A percentile compares a stretch with the other conserved stretches of the same genome.
Evolutionary conservation across 306 rosid genomes (phyloP).

Genomic region (Rosa multiflora): DNA sequence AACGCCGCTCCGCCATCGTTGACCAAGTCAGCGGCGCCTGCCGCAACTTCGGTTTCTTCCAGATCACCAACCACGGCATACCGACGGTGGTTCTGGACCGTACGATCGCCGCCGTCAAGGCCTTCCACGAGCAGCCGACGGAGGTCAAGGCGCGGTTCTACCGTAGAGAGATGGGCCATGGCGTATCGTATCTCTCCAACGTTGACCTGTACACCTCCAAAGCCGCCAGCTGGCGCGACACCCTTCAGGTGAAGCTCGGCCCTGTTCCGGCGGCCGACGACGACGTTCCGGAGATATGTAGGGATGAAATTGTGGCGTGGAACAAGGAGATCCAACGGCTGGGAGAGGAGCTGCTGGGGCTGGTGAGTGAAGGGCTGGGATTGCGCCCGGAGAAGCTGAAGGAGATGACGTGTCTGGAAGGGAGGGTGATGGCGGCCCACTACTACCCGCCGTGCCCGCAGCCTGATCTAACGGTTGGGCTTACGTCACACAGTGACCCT

Average conservation of each 20-base stretch:
- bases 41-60: conserved; percentile 45
- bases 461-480: conserved; percentile 60
- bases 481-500: conserved; percentile 73
- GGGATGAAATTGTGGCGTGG: conserved; percentile 48
- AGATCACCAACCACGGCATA: conserved; percentile 44
- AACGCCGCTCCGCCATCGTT: conserved; percentile 24
- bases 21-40: conserved; percentile 34
- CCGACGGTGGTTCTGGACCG: conserved; percentile 22
- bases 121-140: conserved; percentile 40
- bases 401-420: conserved; percentile 36
- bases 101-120: conserved; percentile 33
- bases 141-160: conserved; percentile 24
- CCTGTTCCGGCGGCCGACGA: conserved; percentile 26
- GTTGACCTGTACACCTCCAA: conserved; percentile 34
- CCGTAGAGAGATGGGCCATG: conserved; percentile 20
- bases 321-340: conserved; percentile 46
- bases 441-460: conserved; percentile 48
- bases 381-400: conserved; percentile 25
- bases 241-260: conserved; percentile 45
- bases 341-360: conserved; percentile 33
- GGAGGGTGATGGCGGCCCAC: conserved; percentile 37
- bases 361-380: conserved; percentile 49
- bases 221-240: conserved; percentile 87
- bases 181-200: conserved; percentile 41
- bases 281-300: conserved; percentile 55